Conservation (phyloP, 2,329 filamentous ascomycete genomes). For the Fonsecaea nubica region DNA sequence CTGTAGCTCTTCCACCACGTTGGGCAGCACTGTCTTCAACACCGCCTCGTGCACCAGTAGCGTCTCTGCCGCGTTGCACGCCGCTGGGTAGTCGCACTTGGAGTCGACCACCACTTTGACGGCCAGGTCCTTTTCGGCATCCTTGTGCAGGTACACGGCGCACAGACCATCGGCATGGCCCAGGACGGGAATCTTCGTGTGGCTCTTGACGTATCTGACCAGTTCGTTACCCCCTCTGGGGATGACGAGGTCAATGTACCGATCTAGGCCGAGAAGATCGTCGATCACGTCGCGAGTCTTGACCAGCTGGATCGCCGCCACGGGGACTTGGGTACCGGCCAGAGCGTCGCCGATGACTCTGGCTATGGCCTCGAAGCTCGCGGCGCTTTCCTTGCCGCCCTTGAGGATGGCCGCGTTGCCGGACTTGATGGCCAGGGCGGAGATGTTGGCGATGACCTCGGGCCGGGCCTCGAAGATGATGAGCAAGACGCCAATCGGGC, state of each 20-base stretch:
- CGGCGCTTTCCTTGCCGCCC: conserved; percentile 92
- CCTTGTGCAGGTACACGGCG: conserved; percentile 79
- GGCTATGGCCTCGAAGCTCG: conserved; percentile 93
- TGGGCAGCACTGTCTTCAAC: conserved; percentile 70
- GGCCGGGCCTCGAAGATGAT: conserved; percentile 98
- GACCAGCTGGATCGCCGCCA: conserved; percentile 88
- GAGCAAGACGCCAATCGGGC: conserved; percentile 94
- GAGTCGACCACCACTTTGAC: conserved; percentile 82
- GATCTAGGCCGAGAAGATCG: conserved; percentile 82
- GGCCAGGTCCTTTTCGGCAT: conserved; percentile 75
- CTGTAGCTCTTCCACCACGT: conserved; percentile 75
- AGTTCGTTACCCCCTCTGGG: conserved; percentile 90
- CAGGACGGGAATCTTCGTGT: conserved; percentile 92
- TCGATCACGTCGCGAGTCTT: conserved; percentile 90
- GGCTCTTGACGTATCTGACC: conserved; percentile 85
- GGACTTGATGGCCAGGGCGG: conserved; percentile 92
- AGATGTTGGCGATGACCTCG: conserved; percentile 98
- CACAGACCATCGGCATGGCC: conserved; percentile 96
- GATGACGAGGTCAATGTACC: conserved; percentile 92
- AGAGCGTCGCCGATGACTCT: conserved; percentile 81
- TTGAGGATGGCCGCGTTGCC: conserved; percentile 97
- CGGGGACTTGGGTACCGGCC: conserved; percentile 74
- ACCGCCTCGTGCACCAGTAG: conserved; percentile 80
- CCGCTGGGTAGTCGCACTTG: conserved; percentile 92
- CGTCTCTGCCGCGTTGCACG: conserved; percentile 94